Base-by-base conservation (phyloP, 129 eudicot species). In the Deinandra increscens region DNA sequence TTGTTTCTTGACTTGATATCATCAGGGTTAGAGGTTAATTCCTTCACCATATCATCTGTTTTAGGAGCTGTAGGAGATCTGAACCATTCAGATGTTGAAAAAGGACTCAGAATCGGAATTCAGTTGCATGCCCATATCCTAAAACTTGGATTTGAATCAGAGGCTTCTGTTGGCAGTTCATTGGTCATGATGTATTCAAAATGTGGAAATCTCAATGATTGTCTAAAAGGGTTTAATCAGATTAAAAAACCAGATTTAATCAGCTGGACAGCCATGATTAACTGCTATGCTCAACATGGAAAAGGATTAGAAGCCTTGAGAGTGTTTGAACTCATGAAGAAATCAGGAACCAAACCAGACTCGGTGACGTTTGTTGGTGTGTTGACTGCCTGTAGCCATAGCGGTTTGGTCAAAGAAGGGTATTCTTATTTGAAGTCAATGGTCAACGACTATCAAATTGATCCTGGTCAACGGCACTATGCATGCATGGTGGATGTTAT, bases 401-500 rank as follows among this genome's bases (percentile, higher is more conserved):
- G 77, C 38, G 96, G 98, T 74, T 70, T 91, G 77, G 91, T 91
- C 33, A 80, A 84, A 60, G 85, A 91, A 71, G 97, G 86, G 39
- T 85, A 83, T 76, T 70, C 51, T 71, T 75, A 85, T 74, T 70
- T 91, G 10, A 70, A 80, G 26, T 85, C 93, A 36, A 91, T 91
- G 97, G 80, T 79, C 48, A 74, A 81, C 33, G 95, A 84, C 72
- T 86, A 81, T 33, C 84, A 80, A 33, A 80, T 91, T 41, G 77
- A 84, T 62, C 96, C 98, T 13, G 71, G 88, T 62, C 64, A 59
- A 34, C 81, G 79, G 3, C 98, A 91, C 75, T 91, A 88, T 65
- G 85, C 87, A 8, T 86, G 96, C 67, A 86, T 91, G 96, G 91
- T 91, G 41, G 97, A 88, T 70, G 76, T 86, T 71, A 91, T 88